Evolutionary conservation across 1,284 basidiomycete genomes (phyloP).

Genomic region (Exobasidium rhododendri): DNA sequence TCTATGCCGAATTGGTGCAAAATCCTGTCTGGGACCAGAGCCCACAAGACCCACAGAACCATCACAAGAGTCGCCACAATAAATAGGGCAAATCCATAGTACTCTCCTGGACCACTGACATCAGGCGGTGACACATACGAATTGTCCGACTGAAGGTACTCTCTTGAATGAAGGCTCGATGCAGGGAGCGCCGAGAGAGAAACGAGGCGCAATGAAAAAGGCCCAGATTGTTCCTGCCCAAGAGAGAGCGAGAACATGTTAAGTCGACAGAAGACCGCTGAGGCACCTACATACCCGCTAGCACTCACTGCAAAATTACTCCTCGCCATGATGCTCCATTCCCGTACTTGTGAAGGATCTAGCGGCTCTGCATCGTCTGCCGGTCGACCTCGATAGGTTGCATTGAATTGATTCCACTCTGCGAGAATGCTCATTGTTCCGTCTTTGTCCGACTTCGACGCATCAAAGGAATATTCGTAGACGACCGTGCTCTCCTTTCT

Average conservation of each 20-base stretch:
- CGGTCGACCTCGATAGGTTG: conserved; percentile 57
- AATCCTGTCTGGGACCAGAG: conserved; percentile 28
- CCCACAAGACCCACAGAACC: conserved; percentile 35
- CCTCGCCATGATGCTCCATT: conserved; percentile 45
- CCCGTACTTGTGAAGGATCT: conserved; percentile 24
- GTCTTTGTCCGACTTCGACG: background rate
- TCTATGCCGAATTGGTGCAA: conserved; percentile 31
- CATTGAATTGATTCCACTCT: conserved; percentile 56
- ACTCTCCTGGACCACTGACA: conserved; percentile 21
- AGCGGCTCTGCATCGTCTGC: conserved; percentile 28
- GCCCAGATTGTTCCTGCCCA: conserved; percentile 28
- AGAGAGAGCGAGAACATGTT: background rate
- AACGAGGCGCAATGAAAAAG: conserved; percentile 23
- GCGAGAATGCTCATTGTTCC: conserved; percentile 31
- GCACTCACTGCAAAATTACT: conserved; percentile 32
- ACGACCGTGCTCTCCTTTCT: conserved; percentile 55
- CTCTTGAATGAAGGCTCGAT: background rate
- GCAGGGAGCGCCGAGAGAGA: background rate
- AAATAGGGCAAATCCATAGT: conserved; percentile 44
- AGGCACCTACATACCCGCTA: background rate
- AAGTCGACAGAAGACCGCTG: background rate
- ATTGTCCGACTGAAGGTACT: background rate
- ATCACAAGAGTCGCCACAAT: conserved; percentile 36
- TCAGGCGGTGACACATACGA: conserved; percentile 6
- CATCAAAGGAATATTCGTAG: conserved; percentile 57